Base-by-base conservation (phyloP, 371 early-diverging fungal genomes). In the Mucor ambiguus region DNA sequence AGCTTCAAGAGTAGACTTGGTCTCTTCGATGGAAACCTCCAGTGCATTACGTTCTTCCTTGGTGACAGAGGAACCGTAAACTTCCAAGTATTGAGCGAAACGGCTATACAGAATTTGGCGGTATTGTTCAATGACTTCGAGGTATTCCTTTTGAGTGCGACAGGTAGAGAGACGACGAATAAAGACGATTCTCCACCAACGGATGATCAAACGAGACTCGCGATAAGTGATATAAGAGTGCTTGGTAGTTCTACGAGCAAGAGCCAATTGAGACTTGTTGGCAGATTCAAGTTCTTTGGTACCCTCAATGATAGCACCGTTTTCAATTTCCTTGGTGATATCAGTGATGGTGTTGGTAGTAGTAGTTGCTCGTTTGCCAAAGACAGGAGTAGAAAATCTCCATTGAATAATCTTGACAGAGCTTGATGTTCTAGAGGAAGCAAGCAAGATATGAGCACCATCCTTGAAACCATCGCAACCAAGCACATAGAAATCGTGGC, bases 311-410 rank as follows among this genome's bases (percentile, higher is more conserved):
- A 52, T 18, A 37, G 69, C 72, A 28, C 70, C 76, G 8, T 59
- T 35, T 24, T 69, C 73, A 22, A 72, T 62, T 32, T 61, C 73
- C 12, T 68, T 38, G 28, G 77, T 70, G 30, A 69, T 57, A 9
- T 62, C 67, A 48, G 35, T 37, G 24, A 57, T 37, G 26, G 41
- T 26, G 3, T 35, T 48, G 16, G 33, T 63, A n/a, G 64, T 46
- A 0, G 59, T 43, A 20, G 63, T 35, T 4, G 68, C 58, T 52
- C 58, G 64, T 66, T 77, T 79, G 30, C 76, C 76, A 61, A 82
- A 82, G 12, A 79, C 61, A 30, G 82, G 82, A 8, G 64, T 56
- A 58, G 76, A 69, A 67, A 82, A 79, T 43, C 70, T 77, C 82
- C 82, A 82, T 41, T 69, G 69, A 32, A 79, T 64, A 20, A 56